Evolutionary conservation across 139 green algal species (phyloP), one percentile per base, ranked within the genome.

Genomic region (Tetratostichococcus sp.): DNA sequence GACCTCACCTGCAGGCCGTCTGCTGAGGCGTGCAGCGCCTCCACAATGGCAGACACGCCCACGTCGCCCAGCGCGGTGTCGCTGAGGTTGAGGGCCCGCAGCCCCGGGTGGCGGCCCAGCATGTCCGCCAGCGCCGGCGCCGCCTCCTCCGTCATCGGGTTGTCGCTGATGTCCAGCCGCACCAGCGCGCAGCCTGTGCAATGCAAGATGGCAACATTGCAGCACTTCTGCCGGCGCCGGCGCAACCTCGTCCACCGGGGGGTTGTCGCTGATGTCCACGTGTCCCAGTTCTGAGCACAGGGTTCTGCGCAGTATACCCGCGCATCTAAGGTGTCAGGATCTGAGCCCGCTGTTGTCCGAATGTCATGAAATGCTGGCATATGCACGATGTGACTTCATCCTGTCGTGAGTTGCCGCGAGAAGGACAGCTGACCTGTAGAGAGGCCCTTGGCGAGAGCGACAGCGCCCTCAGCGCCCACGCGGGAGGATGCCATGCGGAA

Each of bases 401-500:
- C n/a, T n/a, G n/a, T n/a, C n/a, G n/a, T n/a, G n/a, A n/a, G n/a
- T 50, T 62, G 69, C 69, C 43, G 1, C 23, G 33, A 35, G 14
- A 59, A 66, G 11, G 6, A 11, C 39, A 50, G 39, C 75, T 50
- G 42, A 89, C 88, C 86, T 62, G 81, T 35, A 23, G 31, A 39
- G 11, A 97, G 82, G 11, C 78, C 84, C 43, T 88, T 39, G 0
- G 82, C 89, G 19, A 97, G 83, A 35, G 88, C 87, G 1, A 85
- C 79, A 57, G 90, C 91, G 26, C 93, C 93, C 33, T 85, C 75
- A 1, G 82, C 78, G 1, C 88, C 89, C 35, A 97, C 93, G 1
- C 95, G 81, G 23, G 86, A 93, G 68, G 90, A 97, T 1, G 86
- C 86, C 84, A 97, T 91, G 11, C 79, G 81, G 67, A 98, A 94